phyloP scores from a whole-genome alignment of 352 stramenopile genomes.

The Pilasporangium apinafurcum region DNA sequence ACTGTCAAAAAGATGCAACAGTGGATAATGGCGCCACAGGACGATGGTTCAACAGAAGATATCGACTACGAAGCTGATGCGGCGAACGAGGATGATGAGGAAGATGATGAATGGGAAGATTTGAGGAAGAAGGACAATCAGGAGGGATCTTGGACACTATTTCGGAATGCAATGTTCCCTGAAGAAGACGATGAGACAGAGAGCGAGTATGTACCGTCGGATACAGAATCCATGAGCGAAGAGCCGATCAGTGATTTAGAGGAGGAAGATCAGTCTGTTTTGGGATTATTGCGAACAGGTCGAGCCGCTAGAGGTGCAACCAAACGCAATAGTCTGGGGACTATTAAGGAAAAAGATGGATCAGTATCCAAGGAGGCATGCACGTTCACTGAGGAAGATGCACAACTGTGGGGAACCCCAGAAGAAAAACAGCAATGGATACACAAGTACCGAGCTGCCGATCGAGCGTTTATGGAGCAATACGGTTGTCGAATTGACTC shows the following conservation, averaged over 20 bases:
- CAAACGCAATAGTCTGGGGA: too few relatives aligned
- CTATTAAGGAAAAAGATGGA: too few relatives aligned
- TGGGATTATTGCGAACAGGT: slow-evolving; percentile 6
- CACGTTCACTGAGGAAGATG: slow-evolving; percentile 17
- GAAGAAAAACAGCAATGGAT: slow-evolving; percentile 23
- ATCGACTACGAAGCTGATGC: neutral
- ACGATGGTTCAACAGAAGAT: neutral
- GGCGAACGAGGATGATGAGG: slow-evolving; percentile 1
- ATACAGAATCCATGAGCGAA: neutral
- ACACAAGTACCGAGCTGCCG: slow-evolving; percentile 8
- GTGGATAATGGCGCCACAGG: neutral
- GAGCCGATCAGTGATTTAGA: neutral
- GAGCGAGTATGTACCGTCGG: slow-evolving; percentile 9
- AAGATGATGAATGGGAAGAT: slow-evolving; percentile 6
- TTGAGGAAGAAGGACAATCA: neutral
- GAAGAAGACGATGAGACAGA: slow-evolving; percentile 9
- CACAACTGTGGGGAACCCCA: slow-evolving; percentile 10
- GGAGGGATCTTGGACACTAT: too few relatives aligned
- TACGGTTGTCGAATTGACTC: slow-evolving; percentile 29
- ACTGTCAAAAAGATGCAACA: neutral
- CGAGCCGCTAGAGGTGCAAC: too few relatives aligned
- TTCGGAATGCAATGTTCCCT: slow-evolving; percentile 4
- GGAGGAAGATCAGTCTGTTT: slow-evolving; percentile 5
- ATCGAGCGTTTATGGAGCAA: slow-evolving; percentile 10
- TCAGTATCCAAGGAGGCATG: neutral